phyloP scores from a whole-genome alignment of 768 basidiomycete species.

The Mycena amicta region DNA sequence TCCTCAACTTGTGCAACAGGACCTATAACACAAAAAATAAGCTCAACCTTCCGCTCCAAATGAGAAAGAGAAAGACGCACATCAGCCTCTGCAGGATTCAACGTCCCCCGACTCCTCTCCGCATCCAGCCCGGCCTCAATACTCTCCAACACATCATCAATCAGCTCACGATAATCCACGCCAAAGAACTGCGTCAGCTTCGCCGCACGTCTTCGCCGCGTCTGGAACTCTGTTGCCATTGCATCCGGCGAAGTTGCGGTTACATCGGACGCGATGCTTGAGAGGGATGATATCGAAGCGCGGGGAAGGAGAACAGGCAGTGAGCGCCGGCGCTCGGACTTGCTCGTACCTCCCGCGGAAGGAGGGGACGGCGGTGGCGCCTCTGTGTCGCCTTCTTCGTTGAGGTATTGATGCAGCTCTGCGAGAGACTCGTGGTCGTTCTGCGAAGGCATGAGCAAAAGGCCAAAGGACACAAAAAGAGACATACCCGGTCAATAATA shows the following conservation, averaged over 20 bases:
- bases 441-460: slow-evolving; percentile 38
- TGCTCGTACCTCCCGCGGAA: slow-evolving; percentile 33
- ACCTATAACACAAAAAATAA: slow-evolving; percentile 54
- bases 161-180: slow-evolving; percentile 78
- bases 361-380: slow-evolving; percentile 21
- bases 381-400: slow-evolving; percentile 29
- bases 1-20: slow-evolving; percentile 55
- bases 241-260: slow-evolving; percentile 38
- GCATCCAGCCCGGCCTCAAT: slow-evolving; percentile 76
- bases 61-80: slow-evolving; percentile 41
- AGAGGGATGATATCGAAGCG: slow-evolving; percentile 60
- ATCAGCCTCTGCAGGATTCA: slow-evolving; percentile 72
- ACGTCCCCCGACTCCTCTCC: slow-evolving; percentile 62
- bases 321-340: slow-evolving; percentile 69
- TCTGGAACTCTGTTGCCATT: slow-evolving; percentile 58
- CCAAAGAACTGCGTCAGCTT: slow-evolving; percentile 89
- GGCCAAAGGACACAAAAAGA: neutral
- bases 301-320: slow-evolving; percentile 68
- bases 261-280: slow-evolving; percentile 28
- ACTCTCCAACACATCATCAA: slow-evolving; percentile 77
- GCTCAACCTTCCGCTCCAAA: slow-evolving; percentile 11
- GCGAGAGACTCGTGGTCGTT: slow-evolving; percentile 76
- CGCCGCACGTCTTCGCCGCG: slow-evolving; percentile 72
- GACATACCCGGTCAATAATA: slow-evolving; percentile 77
- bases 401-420: slow-evolving; percentile 73